Evolutionary conservation across 2,329 filamentous ascomycete species (phyloP).

Genomic region (Fusarium beomiforme): DNA sequence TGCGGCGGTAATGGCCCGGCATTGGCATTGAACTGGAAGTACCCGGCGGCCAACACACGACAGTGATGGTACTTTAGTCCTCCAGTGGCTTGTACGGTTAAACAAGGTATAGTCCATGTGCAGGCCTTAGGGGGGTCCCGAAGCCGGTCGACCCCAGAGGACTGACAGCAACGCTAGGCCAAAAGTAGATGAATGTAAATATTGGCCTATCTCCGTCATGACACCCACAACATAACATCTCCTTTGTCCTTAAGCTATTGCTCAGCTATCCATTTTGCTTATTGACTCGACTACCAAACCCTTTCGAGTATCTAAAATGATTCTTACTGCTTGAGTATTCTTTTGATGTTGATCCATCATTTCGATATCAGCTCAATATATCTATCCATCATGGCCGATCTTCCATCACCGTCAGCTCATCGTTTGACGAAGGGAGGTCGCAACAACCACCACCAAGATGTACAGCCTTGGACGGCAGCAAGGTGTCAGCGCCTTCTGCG

Average conservation of each 20-base stretch:
- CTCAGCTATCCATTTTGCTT: not conserved
- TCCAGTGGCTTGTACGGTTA: not conserved
- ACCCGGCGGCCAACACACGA: slow-evolving; percentile 19
- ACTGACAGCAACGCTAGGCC: slow-evolving; percentile 37
- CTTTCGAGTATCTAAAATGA: not conserved
- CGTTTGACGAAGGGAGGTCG: not conserved
- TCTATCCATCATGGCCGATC: slow-evolving; percentile 15
- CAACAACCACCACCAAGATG: slow-evolving; percentile 17
- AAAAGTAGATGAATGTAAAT: slow-evolving; percentile 47
- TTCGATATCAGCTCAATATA: not conserved
- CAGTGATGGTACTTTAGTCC: slow-evolving; percentile 27
- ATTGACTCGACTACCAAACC: not conserved
- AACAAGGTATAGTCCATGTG: slow-evolving; percentile 30
- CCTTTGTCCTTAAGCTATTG: not conserved
- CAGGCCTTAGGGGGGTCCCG: slow-evolving; percentile 23
- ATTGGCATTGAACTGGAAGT: slow-evolving; percentile 29
- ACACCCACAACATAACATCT: slow-evolving; percentile 3
- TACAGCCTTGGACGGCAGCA: slow-evolving; percentile 57
- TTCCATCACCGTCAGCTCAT: slow-evolving; percentile 29
- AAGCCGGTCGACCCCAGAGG: slow-evolving; percentile 26
- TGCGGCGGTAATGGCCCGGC: slow-evolving; percentile 45
- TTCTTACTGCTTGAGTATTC: not conserved
- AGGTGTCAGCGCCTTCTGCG: slow-evolving; percentile 59
- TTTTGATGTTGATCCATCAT: not conserved
- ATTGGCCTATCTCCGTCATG: slow-evolving; percentile 14